Evolutionary conservation across 2,329 filamentous ascomycete genomes (phyloP), one percentile per base, ranked within the genome.

Genomic region (Fusarium bulbicola): DNA sequence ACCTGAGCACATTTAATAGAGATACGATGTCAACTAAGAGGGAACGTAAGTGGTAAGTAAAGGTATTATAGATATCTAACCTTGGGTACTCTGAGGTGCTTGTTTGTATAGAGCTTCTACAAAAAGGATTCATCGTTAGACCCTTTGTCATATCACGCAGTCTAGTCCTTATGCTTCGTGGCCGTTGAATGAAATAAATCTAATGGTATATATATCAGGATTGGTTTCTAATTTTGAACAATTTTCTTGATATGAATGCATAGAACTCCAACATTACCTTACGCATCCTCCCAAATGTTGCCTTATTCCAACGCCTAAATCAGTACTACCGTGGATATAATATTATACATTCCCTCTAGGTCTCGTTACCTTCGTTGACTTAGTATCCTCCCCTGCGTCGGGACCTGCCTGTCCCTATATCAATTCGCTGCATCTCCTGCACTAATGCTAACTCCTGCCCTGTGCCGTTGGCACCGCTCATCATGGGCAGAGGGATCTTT

Each of bases 391-490:
- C 83, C 59, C 87, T 85, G 49, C 88, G 83, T 75, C 88, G 83
- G 32, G 88, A 87, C 66, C 90, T 83, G 7, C 89, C 90, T 30
- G 84, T 84, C n/a, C 90, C 90, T 72, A 92, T 87, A 75, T 92
- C 90, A 69, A 92, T 92, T 53, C 85, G 85, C 76, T 87, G 90
- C 86, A 95, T 88, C 82, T 95, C 93, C 71, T 93, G 86, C 81
- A 92, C 88, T 59, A 95, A 82, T 26, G 91, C 89, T 81, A 86
- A 85, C 70, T 89, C 85, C 63, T 86, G 86, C 32, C 82, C 80
- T 21, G 80, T 82, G 58, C 80, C 83, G 39, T 82, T 81, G 10
- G 80, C 81, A 37, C 83, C 85, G 70, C 84, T 86, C 83, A 85
- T 87, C 82, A 85, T 87, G n/a, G 81, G 61, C 28, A 92, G 80